Evolutionary conservation across 352 stramenopile species (phyloP).

Genomic region (Plasmopara muralis): DNA sequence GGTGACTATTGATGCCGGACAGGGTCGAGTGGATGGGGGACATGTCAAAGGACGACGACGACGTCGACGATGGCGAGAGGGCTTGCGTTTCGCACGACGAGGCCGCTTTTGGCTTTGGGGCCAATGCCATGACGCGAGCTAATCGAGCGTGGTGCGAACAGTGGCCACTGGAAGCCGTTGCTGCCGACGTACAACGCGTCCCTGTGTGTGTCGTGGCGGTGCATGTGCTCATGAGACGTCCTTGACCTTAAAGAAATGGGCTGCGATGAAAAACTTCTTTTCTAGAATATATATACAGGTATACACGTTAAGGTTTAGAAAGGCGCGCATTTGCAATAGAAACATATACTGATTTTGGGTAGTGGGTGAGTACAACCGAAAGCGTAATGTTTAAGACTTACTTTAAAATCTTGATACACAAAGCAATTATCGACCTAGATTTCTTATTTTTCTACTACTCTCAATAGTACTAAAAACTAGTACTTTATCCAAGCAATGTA

Average conservation of each 20-base stretch:
- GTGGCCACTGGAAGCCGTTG: constrained; percentile 31
- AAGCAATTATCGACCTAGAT: too few species aligned
- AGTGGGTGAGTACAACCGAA: too few species aligned
- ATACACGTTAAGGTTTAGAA: too few species aligned
- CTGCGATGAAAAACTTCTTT: background rate
- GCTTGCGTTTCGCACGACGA: constrained; percentile 2
- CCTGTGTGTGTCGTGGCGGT: constrained; percentile 60
- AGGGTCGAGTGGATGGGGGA: constrained; percentile 9
- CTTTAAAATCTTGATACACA: too few species aligned
- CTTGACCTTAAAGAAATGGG: background rate
- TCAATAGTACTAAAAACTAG: too few species aligned
- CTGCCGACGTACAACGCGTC: constrained; percentile 46
- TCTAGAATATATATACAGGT: background rate
- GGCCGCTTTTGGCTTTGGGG: constrained; percentile 57
- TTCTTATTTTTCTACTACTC: too few species aligned
- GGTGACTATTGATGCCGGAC: constrained; percentile 4
- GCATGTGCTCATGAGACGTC: constrained; percentile 15
- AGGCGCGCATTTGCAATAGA: too few species aligned
- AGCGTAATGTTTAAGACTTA: too few species aligned
- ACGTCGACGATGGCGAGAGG: constrained; percentile 19
- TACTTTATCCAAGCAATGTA: too few species aligned
- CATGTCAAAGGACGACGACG: constrained; percentile 23
- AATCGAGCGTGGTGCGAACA: constrained; percentile 79
- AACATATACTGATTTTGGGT: too few species aligned
- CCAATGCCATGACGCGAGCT: constrained; percentile 71